Conservation (phyloP, 805 yeast species). For the Wickerhamiella occidentalis region DNA sequence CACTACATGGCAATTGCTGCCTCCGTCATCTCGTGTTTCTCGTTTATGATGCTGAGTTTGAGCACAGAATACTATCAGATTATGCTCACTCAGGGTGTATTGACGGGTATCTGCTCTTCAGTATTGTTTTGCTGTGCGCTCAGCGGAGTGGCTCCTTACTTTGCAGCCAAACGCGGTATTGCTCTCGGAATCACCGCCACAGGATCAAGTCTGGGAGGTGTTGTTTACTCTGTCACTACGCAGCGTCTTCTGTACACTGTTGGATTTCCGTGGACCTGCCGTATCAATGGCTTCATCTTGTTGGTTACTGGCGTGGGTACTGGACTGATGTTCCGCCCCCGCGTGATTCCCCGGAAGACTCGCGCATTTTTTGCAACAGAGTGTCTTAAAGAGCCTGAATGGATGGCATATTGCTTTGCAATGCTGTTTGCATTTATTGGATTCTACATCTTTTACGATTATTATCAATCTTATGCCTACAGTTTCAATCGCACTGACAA, state of each 20-base stretch:
- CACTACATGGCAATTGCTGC: slow-evolving; percentile 21
- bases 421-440: slow-evolving; percentile 26
- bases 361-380: slow-evolving; percentile 18
- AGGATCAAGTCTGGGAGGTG: slow-evolving; percentile 44
- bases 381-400: slow-evolving; percentile 24
- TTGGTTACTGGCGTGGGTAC: slow-evolving; percentile 23
- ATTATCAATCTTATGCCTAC: slow-evolving; percentile 26
- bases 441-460: slow-evolving; percentile 28
- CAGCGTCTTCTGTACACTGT: slow-evolving; percentile 32
- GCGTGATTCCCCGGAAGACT: slow-evolving; percentile 25
- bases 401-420: slow-evolving; percentile 21
- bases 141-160: slow-evolving; percentile 37
- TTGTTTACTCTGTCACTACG: slow-evolving; percentile 38
- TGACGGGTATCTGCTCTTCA: slow-evolving; percentile 36
- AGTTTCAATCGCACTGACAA: slow-evolving; percentile 17
- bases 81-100: slow-evolving; percentile 40
- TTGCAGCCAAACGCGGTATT: slow-evolving; percentile 32
- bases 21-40: slow-evolving; percentile 20
- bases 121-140: slow-evolving; percentile 35
- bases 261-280: slow-evolving; percentile 45
- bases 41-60: slow-evolving; percentile 26
- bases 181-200: slow-evolving; percentile 38
- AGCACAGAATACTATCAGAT: slow-evolving; percentile 39
- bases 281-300: slow-evolving; percentile 38
- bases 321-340: slow-evolving; percentile 21